Evolutionary conservation across 2,329 filamentous ascomycete species (phyloP), one percentile per base, ranked within the genome.

Genomic region (Chrysosphaeria jannelii): DNA sequence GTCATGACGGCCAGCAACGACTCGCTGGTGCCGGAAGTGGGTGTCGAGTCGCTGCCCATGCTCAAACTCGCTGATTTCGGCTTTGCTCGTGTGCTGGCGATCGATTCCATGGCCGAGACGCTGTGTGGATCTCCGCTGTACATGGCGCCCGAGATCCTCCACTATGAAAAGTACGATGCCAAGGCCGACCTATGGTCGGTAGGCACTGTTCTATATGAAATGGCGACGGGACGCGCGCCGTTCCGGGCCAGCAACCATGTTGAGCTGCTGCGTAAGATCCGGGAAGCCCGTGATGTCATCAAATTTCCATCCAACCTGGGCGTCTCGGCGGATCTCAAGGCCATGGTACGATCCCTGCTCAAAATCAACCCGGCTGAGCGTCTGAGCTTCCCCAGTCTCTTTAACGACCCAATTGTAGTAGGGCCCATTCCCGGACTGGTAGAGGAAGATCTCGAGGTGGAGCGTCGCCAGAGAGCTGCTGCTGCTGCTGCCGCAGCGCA

Each of bases 151-250:
- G 85, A 97, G 47, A 97, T 97, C 31, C 52, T 97, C 30, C 67
- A 79, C 28, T 97, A 93, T 37, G 79, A 97, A 42, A 81, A 81
- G 38, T 97, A 97, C 43, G 81, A 90, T 46, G 76, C 81, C 31
- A 89, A 89, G 44, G 81, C 79, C 22, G 85, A 97, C 47, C 50
- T 97, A 16, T 97, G 85, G 85, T 97, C 85, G 12, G 76, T 91
- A 16, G 85, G 85, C 23, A 90, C 85, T 10, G 85, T 97, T 6
- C 49, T 89, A 13, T 90, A 76, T 40, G 85, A 97, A 46, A 90
- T 97, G 79, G 64, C 85, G 29, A 74, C 68, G 5, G 81, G 79
- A 25, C 69, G 63, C 30, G 78, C 85, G 12, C 85, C 85, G 0
- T 97, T 93, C 45, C 59, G 76, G 32, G 85, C 85, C 15, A 64